Evolutionary conservation across 129 eudicot genomes (phyloP).

Genomic region (Cynara cardunculus): DNA sequence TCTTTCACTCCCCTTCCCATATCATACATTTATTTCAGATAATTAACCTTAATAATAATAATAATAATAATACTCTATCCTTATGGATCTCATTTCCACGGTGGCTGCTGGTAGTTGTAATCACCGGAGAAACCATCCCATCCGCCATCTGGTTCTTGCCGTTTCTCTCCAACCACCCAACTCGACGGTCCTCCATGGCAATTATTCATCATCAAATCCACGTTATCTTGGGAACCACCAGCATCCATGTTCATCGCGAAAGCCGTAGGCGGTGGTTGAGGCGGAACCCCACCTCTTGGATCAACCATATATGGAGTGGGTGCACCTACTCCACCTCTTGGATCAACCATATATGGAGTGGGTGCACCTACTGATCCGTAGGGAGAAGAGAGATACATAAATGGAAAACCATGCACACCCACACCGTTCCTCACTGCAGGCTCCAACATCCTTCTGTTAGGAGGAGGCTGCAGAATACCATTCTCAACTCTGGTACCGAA

Average conservation of each 20-base stretch:
- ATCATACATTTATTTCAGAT: background rate
- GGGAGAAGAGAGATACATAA: slow-evolving; percentile 27
- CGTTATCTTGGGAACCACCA: slow-evolving; percentile 23
- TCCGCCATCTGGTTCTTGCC: slow-evolving; percentile 63
- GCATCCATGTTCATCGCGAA: slow-evolving; percentile 40
- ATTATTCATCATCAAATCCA: slow-evolving; percentile 31
- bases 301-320: slow-evolving; percentile 47
- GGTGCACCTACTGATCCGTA: slow-evolving; percentile 40
- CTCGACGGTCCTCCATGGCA: slow-evolving; percentile 11
- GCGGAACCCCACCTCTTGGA: slow-evolving; percentile 37
- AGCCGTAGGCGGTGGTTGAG: slow-evolving; percentile 39
- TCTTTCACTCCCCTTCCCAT: background rate
- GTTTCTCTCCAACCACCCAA: slow-evolving; percentile 45
- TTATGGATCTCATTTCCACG: slow-evolving; percentile 32
- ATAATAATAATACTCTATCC: background rate
- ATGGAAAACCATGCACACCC: slow-evolving; percentile 36
- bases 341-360: slow-evolving; percentile 40
- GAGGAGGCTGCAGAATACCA: background rate
- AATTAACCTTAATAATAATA: too few relatives aligned
- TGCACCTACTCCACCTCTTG: slow-evolving; percentile 32
- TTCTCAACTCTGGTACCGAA: slow-evolving; percentile 57
- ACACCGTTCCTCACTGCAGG: too few relatives aligned
- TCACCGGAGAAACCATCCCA: slow-evolving; percentile 43
- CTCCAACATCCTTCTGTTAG: slow-evolving; percentile 27
- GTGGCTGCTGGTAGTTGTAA: slow-evolving; percentile 42